A percentile compares a stretch with the other conserved stretches of the same genome.
Conservation (phyloP, 805 yeast genomes). For the Metschnikowia baotianmanensis region DNA sequence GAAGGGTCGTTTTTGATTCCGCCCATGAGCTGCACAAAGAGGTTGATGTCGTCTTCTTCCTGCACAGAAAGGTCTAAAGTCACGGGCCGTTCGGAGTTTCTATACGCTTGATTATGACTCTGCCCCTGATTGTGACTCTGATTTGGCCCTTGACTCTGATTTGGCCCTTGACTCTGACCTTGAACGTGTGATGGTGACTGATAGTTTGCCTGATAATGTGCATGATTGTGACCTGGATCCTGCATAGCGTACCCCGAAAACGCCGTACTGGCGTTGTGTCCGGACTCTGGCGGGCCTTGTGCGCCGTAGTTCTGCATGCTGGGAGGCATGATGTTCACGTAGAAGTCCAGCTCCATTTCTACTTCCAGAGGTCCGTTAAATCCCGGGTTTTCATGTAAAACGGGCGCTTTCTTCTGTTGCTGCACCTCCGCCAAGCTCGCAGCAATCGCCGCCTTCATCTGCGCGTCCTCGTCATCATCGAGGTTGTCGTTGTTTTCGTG, state of each 20-base stretch:
- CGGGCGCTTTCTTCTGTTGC: neutral
- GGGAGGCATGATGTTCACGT: constrained; percentile 17
- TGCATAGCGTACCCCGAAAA: too few species aligned
- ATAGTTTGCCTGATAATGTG: too few species aligned
- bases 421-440: constrained; percentile 81
- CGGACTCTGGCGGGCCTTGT: neutral
- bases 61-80: constrained; percentile 50
- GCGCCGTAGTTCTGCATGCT: constrained; percentile 8
- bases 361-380: too few species aligned
- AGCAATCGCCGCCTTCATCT: constrained; percentile 89
- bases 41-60: constrained; percentile 68
- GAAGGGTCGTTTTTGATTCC: constrained; percentile 46
- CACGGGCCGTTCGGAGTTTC: too few species aligned
- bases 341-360: constrained; percentile 27
- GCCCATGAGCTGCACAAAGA: constrained; percentile 67
- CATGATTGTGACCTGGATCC: too few species aligned
- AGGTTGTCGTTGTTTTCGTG: constrained; percentile 15
- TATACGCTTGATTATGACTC: constrained; percentile 14
- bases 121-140: neutral
- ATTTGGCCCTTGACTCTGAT: neutral
- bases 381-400: constrained; percentile 2
- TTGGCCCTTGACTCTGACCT: neutral
- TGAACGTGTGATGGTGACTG: neutral
- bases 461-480: constrained; percentile 67
- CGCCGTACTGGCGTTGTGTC: too few species aligned